Conservation (phyloP, 1,139 yeast genomes). For the Candida tetrigidarum region DNA sequence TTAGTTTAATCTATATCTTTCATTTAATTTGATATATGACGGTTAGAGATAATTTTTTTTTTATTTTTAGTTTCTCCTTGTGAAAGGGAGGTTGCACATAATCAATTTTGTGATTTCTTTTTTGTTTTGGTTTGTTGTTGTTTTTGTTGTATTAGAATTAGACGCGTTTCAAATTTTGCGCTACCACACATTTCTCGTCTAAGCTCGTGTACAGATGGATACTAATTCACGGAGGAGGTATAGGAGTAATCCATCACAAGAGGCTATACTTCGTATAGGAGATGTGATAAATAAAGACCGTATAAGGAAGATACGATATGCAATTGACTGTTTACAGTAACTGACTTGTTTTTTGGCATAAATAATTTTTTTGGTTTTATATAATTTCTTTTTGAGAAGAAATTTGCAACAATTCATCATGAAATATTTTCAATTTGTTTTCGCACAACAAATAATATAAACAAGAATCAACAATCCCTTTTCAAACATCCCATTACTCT, state of each 20-base stretch:
- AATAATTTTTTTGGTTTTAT: background rate
- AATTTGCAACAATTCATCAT: constrained; percentile 1
- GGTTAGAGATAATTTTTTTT: background rate
- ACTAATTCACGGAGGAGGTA: no score
- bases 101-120: background rate
- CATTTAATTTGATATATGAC: background rate
- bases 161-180: background rate
- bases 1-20: background rate
- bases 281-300: no score
- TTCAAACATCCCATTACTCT: no score
- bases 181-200: no score
- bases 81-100: background rate
- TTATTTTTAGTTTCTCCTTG: background rate
- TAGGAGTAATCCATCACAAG: no score
- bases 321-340: no score
- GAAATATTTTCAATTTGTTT: background rate
- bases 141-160: no score
- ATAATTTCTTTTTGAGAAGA: background rate
- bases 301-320: no score
- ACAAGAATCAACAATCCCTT: no score
- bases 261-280: no score
- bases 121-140: no score
- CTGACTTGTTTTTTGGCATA: background rate
- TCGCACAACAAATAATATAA: background rate
- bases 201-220: no score